These are phyloP conservation scores for Colletotrichum lini DNA, from an alignment of 2,329 filamentous ascomycete genomes.

Conservation along the genomic window DNA sequence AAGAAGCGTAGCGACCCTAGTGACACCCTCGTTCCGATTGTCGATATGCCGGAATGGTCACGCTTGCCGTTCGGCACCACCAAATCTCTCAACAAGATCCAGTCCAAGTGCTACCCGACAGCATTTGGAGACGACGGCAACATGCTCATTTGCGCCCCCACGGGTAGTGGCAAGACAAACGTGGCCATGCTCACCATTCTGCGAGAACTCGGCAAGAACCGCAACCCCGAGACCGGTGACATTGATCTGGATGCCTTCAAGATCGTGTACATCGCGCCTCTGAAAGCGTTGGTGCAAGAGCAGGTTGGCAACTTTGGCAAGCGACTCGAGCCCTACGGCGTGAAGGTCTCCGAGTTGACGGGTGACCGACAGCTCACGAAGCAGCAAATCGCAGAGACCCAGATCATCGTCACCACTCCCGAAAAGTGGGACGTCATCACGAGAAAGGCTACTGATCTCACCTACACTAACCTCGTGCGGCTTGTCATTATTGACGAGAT, in stretches of 20 bases:
- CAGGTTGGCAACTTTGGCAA: constrained; percentile 98
- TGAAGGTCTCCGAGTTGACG: constrained; percentile 94
- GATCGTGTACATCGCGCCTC: constrained; percentile 95
- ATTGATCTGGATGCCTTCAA: constrained; percentile 98
- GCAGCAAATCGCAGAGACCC: constrained; percentile 97
- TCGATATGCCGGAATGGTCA: constrained; percentile 94
- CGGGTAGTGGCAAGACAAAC: constrained; percentile 98
- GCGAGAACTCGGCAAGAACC: constrained; percentile 95
- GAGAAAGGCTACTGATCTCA: constrained; percentile 95
- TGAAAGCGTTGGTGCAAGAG: constrained; percentile 97
- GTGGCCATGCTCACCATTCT: constrained; percentile 98
- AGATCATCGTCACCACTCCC: constrained; percentile 97
- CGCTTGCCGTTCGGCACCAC: constrained; percentile 87
- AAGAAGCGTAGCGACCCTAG: constrained; percentile 87
- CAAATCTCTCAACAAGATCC: constrained; percentile 92
- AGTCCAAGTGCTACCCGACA: constrained; percentile 91
- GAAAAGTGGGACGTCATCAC: constrained; percentile 99
- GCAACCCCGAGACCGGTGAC: constrained; percentile 89
- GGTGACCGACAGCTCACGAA: constrained; percentile 98
- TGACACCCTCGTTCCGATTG: constrained; percentile 86
- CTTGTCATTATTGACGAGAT: constrained; percentile 98
- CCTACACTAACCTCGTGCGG: constrained; percentile 97
- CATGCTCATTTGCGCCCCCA: constrained; percentile 97
- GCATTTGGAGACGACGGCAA: constrained; percentile 97
- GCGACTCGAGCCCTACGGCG: constrained; percentile 89